Conservation (phyloP, 768 basidiomycete genomes). For the Boletus rubropictus region DNA sequence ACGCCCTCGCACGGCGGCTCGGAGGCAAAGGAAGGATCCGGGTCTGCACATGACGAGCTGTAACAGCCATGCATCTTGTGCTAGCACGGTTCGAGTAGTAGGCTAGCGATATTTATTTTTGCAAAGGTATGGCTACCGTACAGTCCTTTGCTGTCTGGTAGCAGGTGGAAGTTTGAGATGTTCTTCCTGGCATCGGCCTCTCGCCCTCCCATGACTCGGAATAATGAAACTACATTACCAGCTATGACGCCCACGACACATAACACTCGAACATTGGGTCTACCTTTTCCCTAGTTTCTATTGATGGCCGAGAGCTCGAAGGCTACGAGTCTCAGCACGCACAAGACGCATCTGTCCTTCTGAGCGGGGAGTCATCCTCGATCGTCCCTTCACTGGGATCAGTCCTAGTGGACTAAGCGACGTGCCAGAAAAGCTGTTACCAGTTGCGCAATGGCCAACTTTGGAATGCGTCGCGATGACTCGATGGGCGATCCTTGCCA, state of each 20-base stretch:
- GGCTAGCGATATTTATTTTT: no score
- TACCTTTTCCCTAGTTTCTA: no score
- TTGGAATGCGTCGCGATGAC: constrained; percentile 28
- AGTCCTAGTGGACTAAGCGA: constrained; percentile 23
- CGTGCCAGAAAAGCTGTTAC: constrained; percentile 29
- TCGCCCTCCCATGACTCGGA: no score
- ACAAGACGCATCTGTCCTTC: constrained; percentile 22
- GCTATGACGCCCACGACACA: no score
- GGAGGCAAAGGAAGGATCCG: background rate
- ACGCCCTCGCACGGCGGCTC: background rate
- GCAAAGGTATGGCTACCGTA: no score
- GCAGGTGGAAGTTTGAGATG: no score
- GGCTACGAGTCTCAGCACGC: constrained; percentile 27
- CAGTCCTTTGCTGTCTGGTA: no score
- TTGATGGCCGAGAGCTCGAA: constrained; percentile 29
- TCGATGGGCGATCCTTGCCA: constrained; percentile 16
- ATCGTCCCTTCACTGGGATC: constrained; percentile 28
- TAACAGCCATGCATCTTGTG: constrained; percentile 4
- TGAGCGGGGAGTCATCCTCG: constrained; percentile 32
- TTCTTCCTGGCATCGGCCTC: no score
- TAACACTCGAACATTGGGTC: no score
- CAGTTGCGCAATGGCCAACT: constrained; percentile 10
- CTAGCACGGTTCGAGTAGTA: background rate
- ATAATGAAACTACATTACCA: no score
- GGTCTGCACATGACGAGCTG: constrained; percentile 16